phyloP scores from a whole-genome alignment of 768 basidiomycete genomes.

The Lactarius deliciosus region DNA sequence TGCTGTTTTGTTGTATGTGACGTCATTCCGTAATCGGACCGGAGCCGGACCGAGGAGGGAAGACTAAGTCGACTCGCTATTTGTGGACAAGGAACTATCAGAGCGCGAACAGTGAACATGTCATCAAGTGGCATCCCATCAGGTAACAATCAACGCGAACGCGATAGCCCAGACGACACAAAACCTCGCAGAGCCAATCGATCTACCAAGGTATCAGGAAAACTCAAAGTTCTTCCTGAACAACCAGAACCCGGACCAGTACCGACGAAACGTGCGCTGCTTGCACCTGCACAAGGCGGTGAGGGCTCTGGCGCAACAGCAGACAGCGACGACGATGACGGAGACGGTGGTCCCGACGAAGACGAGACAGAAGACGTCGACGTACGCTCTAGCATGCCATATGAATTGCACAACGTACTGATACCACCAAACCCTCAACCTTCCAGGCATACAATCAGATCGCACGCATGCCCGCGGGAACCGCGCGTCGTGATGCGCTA shows the following conservation, averaged over 20 bases:
- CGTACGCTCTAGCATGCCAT: conserved; percentile 39
- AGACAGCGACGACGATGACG: conserved; percentile 48
- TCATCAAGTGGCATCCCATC: conserved; percentile 6
- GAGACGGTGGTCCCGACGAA: conserved; percentile 69
- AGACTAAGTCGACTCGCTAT: neutral
- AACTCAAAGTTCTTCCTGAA: conserved; percentile 86
- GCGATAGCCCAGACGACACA: conserved; percentile 38
- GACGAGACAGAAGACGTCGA: conserved; percentile 60
- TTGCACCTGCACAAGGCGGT: conserved; percentile 31
- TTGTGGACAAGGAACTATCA: neutral
- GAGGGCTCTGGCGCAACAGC: conserved; percentile 35
- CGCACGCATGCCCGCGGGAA: conserved; percentile 90
- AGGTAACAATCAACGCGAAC: conserved; percentile 7
- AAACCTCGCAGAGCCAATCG: conserved; percentile 74
- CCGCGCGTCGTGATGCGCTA: conserved; percentile 87
- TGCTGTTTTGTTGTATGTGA: neutral
- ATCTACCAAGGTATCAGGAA: conserved; percentile 78
- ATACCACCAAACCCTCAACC: conserved; percentile 3
- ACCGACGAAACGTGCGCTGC: conserved; percentile 29
- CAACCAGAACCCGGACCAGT: conserved; percentile 57
- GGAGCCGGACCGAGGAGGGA: neutral
- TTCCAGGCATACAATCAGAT: conserved; percentile 89
- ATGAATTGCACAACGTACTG: neutral
- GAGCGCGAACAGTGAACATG: neutral
- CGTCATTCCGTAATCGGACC: neutral